Conservation (phyloP, 2,329 filamentous ascomycete genomes). For the Exophiala spinifera region DNA sequence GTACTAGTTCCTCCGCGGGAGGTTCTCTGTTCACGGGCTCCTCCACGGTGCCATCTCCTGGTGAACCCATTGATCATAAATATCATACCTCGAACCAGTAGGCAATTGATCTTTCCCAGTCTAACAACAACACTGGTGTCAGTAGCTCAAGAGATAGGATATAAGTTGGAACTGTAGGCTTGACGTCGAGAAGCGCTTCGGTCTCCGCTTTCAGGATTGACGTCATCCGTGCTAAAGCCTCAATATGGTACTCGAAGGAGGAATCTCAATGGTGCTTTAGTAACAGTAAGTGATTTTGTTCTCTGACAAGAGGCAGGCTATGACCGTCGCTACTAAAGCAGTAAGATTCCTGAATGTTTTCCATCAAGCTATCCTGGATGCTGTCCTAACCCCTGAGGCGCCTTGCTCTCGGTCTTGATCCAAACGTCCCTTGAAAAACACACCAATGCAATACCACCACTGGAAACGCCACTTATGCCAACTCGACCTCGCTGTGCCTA, state of each 20-base stretch:
- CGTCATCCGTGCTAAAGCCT: background rate
- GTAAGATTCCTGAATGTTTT: too few species aligned
- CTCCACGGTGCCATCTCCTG: constrained; percentile 22
- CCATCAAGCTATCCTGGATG: too few species aligned
- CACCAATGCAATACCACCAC: background rate
- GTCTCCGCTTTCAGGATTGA: background rate
- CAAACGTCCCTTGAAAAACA: too few species aligned
- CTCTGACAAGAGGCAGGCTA: background rate
- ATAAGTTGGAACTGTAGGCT: background rate
- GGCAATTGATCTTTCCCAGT: background rate
- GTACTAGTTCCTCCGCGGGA: constrained; percentile 27
- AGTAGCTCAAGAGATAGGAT: background rate
- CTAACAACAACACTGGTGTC: background rate
- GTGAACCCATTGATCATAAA: constrained; percentile 3
- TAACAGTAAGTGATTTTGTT: too few species aligned
- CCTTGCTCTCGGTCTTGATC: too few species aligned
- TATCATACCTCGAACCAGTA: background rate
- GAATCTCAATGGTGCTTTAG: too few species aligned
- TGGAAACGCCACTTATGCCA: background rate
- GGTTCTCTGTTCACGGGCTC: constrained; percentile 35
- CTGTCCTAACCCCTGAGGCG: too few species aligned
- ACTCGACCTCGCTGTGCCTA: background rate
- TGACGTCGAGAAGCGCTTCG: too few species aligned
- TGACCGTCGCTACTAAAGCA: background rate
- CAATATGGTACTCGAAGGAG: too few species aligned